Conservation (phyloP, 108 stramenopile species). For the Discostella pseudostelligera region DNA sequence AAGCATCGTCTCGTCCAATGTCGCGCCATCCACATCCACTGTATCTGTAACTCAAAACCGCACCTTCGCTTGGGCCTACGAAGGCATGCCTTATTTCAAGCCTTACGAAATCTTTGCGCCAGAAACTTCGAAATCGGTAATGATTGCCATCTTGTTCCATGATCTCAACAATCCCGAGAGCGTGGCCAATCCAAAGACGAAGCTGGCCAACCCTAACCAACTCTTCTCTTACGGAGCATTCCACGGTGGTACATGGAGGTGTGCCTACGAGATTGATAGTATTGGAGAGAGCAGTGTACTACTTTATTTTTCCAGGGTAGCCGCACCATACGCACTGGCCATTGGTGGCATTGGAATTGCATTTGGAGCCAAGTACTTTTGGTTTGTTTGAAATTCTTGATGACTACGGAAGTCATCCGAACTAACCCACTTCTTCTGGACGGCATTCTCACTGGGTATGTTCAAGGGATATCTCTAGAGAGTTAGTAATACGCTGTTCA, state of each 20-base stretch:
- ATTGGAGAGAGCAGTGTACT: conserved; percentile 95
- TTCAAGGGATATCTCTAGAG: no score
- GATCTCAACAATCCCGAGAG: conserved; percentile 85
- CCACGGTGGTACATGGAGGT: conserved; percentile 96
- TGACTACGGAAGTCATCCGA: no score
- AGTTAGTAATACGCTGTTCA: no score
- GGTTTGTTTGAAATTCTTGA: conserved; percentile 35
- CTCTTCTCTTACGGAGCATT: conserved; percentile 93
- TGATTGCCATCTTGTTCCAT: conserved; percentile 92
- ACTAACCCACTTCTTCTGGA: no score
- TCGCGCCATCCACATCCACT: conserved; percentile 97
- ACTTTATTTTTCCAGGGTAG: conserved; percentile 81
- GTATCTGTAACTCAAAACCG: conserved; percentile 90
- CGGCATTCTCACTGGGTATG: no score
- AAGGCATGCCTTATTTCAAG: conserved; percentile 95
- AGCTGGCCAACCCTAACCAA: conserved; percentile 90
- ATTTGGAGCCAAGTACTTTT: conserved; percentile 47
- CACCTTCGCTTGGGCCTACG: conserved; percentile 98
- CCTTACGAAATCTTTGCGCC: conserved; percentile 97
- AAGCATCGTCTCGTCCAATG: conserved; percentile 91
- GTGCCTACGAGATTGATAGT: conserved; percentile 92
- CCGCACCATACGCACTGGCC: conserved; percentile 61
- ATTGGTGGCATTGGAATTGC: conserved; percentile 55
- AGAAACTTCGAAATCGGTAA: conserved; percentile 96
- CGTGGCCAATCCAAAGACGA: conserved; percentile 70